Base-by-base conservation (phyloP, 73 alveolate genomes). In the Durusdinium trenchii region DNA sequence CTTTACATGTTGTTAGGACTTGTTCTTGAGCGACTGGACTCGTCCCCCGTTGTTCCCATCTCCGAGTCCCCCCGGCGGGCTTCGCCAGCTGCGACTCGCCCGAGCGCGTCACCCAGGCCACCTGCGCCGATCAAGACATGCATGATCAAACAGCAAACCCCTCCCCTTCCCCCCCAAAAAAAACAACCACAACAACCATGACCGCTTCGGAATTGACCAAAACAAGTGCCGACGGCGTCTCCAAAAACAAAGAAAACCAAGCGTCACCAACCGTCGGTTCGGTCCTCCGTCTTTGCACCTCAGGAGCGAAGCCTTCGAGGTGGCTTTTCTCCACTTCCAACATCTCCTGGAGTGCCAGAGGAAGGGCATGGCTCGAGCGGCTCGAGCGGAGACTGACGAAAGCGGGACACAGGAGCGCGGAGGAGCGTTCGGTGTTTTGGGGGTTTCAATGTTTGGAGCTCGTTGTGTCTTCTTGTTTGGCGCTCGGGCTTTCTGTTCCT, bases 81-180 rank as follows among this genome's bases (percentile, higher is more conserved):
- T 91, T 91, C 30, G 87, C 46, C 47, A 99, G 99, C 42, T 99
- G 99, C 43, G 99, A 99, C 38, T 99, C 99, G 57, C 99, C 99
- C 61, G 99, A 95, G 94, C 99, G 99, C 83, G 99, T 99, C 94
- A 99, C 99, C 99, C 99, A 99, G 30, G 99, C 99, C 36, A 99
- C 99, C 99, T 90, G 67, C 48, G 36, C 6, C 51, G 23, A 57
- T 23, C 12, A 57, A 57, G 23, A 57, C 12, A 57, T 23, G 69
- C 32, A 12, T 57, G 69, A 23, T 57, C 32, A 57, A 57, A 23
- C 23, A 16, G 69, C 12, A 12, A 16, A 57, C 23, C 69, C 69
- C 23, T 57, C 69, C 12, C 69, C 69, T 23, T 16, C 32, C 32
- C 18, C 30, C n/a, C 73, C 1, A 60, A 32, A 12, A n/a, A 23